These are phyloP conservation scores for Rhipidocladum racemiflorum DNA, from an alignment of 176 grass and related monocot genomes.

Conservation along the genomic window DNA sequence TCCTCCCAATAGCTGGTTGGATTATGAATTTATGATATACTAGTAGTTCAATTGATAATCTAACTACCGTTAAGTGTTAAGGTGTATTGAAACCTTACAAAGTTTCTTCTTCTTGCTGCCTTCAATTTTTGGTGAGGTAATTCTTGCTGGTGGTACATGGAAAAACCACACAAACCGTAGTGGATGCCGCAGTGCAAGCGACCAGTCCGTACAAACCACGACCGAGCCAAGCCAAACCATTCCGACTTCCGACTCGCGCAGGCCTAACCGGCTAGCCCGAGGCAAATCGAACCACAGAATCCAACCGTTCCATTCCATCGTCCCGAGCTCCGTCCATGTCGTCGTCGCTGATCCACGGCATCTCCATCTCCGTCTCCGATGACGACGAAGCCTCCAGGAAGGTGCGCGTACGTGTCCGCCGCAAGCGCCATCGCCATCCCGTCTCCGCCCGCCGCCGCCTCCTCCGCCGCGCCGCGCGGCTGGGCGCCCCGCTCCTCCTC, in stretches of 20 bases:
- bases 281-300: neutral
- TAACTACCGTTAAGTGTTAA: too few species aligned
- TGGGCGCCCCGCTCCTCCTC: conserved; percentile 47
- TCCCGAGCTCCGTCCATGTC: conserved; percentile 26
- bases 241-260: neutral
- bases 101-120: neutral
- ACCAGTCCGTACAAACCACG: neutral
- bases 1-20: neutral
- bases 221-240: neutral
- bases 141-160: neutral
- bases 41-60: neutral
- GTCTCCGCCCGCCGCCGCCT: conserved; percentile 27
- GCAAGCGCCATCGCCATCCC: conserved; percentile 36
- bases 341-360: conserved; percentile 60
- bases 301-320: neutral
- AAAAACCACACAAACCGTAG: neutral
- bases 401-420: conserved; percentile 58
- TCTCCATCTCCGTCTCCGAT: conserved; percentile 87
- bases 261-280: neutral
- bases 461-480: conserved; percentile 31
- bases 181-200: neutral
- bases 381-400: conserved; percentile 65
- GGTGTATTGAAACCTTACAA: neutral
- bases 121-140: neutral
- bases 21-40: neutral